Conservation (phyloP, 73 alveolate species). For the Durusdinium trenchii region DNA sequence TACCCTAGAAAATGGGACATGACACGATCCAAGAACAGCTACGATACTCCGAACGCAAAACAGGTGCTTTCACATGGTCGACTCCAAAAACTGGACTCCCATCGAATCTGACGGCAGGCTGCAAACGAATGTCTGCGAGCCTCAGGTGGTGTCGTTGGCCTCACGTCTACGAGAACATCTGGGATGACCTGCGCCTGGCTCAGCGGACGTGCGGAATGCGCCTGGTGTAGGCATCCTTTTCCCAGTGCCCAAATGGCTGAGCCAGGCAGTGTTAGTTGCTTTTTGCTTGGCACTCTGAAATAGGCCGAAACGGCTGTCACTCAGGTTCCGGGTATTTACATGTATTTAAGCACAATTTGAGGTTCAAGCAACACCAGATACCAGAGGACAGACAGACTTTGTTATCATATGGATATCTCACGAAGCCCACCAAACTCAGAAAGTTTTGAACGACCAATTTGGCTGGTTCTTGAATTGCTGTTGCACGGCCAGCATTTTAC, state of each 20-base stretch:
- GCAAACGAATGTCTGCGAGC: background rate
- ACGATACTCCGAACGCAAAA: background rate
- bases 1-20: background rate
- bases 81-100: background rate
- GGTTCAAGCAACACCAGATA: background rate
- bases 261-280: background rate
- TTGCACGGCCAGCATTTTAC: too few species aligned
- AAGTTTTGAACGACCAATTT: too few species aligned
- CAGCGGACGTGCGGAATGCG: background rate
- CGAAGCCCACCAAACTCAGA: too few species aligned
- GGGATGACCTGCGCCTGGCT: constrained; percentile 54
- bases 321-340: background rate
- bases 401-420: too few species aligned
- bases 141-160: constrained; percentile 93
- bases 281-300: background rate
- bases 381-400: too few species aligned
- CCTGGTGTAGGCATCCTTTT: background rate
- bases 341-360: background rate
- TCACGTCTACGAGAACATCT: constrained; percentile 71
- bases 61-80: background rate
- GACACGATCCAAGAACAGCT: background rate
- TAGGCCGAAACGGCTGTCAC: background rate
- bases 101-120: background rate
- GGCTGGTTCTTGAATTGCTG: too few species aligned
- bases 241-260: background rate